Evolutionary conservation across 1,284 basidiomycete species (phyloP), one percentile per base, ranked within the genome.

Genomic region (Hortiboletus rubellus): DNA sequence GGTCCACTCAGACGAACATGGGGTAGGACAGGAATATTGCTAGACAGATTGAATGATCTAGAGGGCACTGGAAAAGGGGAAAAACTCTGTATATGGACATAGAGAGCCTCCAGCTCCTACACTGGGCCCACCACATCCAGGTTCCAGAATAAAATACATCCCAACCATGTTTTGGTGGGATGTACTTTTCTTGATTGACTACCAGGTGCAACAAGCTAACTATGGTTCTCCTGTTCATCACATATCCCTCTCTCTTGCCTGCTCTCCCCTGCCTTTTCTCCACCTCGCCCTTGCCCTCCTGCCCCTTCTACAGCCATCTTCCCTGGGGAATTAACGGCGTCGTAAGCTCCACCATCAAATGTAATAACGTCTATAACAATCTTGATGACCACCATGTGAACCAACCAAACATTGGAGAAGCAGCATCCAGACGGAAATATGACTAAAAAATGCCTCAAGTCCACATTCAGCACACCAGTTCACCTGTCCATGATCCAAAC

Each of bases 301-400:
- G 62, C 9, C 60, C 69, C 60, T 63, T 51, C 63, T 64, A 43
- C 59, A 64, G 27, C 30, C 58, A 58, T 45, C 69, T 63, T 31
- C 74, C 67, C 22, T 72, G 64, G 33, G 68, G 53, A 38, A 57
- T 30, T 40, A 61, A 46, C 27, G 66, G 52, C 17, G 60, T 42
- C 6, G 57, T 44, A 18, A 85, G 65, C 17, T 78, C 76, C 14
- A 78, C 70, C 77, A 84, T 77, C 0, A 84, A 81, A 78, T 72
- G 64, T 89, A 89, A 64, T 84, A 90, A 33, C 76, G 75, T 43
- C 81, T 78, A 65, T 89, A 91, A 69, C 89, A 92, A 24, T 80
- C 77, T 62, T 87, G 84, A 63, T 92, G 89, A 0, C 89, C 90
- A 0, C 89, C 90, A 60, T 92, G 89, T 47, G 81, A 75, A 66